Base-by-base conservation (phyloP, 495 filamentous ascomycete species). In the Pseudomonodictys pantanalensis region DNA sequence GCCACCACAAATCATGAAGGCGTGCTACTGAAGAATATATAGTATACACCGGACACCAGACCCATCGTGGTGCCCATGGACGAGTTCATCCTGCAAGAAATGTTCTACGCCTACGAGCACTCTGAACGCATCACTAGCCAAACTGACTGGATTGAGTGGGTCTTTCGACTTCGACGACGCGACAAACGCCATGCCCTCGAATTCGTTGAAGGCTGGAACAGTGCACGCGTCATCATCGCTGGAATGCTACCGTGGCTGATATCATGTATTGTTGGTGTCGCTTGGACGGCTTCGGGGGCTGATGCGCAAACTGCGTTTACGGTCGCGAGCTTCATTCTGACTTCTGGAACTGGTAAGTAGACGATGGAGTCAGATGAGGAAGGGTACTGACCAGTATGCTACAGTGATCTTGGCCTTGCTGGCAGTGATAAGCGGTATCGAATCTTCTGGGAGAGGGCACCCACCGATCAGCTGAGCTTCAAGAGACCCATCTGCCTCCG, bases 121-220 rank as follows among this genome's bases (percentile, higher is more conserved):
- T 39, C 58, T 12, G 0, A 1, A 2, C 26, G 43, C 7, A 57
- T 62, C 42, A 28, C 9, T 1, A 23, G 47, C 24, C 33, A 56
- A 1, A 33, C 11, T 0, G 50, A 55, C 18, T 62, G 58, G 58
- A 48, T 56, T 23, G 35, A 48, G 23, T 62, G 58, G 58, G 50
- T 49, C 1, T 62, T 56, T 22, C 41, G 52, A 12, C 58, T 62
- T 3, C 51, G 52, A 12, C 51, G 24, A 25, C 17, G 18, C 1
- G 58, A 55, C 9, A 56, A 49, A 23, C 58, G 58, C 12, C 52
- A 55, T 29, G 42, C 51, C 8, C 41, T 62, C 0, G 58, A 62
- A 12, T 62, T 62, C 22, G 58, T 62, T 10, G 58, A 62, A 15
- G 58, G 58, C n/a, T 62, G 58, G 58, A 53, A 55, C 24, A 17